These are phyloP conservation scores for Penicillium sp. DNA, from an alignment of 2,329 filamentous ascomycete genomes.

Conservation along the genomic window DNA sequence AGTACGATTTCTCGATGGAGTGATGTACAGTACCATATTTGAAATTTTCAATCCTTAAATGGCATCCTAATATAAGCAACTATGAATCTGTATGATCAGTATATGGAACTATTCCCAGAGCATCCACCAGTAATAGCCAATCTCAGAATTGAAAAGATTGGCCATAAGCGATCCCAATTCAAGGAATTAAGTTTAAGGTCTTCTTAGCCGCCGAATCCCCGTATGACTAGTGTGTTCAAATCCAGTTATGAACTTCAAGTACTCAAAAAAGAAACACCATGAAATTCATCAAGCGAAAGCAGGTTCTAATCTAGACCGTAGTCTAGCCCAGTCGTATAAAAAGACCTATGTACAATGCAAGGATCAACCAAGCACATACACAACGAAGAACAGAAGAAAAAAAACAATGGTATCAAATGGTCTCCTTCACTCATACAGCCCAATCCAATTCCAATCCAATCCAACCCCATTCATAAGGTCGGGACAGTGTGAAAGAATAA, in stretches of 20 bases:
- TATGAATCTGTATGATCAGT: no score
- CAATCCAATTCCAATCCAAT: neutral
- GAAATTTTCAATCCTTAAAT: no score
- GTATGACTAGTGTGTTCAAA: no score
- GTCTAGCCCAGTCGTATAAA: neutral
- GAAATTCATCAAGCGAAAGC: neutral
- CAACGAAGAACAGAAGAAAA: neutral
- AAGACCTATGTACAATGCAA: neutral
- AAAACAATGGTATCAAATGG: neutral
- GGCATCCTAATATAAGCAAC: no score
- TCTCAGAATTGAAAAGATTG: no score
- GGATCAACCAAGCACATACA: neutral
- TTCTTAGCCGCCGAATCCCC: no score
- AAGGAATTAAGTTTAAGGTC: no score
- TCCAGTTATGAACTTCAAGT: no score
- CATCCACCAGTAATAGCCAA: no score
- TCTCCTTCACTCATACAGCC: neutral
- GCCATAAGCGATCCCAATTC: no score
- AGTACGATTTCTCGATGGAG: slow-evolving; percentile 78
- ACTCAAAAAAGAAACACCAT: neutral
- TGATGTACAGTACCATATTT: slow-evolving; percentile 5
- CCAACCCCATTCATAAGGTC: neutral
- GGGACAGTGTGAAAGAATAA: neutral
- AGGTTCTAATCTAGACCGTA: neutral
- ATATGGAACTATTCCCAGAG: no score